Evolutionary conservation across 2,329 filamentous ascomycete species (phyloP).

Genomic region (Pseudophaeomoniella oleicola): DNA sequence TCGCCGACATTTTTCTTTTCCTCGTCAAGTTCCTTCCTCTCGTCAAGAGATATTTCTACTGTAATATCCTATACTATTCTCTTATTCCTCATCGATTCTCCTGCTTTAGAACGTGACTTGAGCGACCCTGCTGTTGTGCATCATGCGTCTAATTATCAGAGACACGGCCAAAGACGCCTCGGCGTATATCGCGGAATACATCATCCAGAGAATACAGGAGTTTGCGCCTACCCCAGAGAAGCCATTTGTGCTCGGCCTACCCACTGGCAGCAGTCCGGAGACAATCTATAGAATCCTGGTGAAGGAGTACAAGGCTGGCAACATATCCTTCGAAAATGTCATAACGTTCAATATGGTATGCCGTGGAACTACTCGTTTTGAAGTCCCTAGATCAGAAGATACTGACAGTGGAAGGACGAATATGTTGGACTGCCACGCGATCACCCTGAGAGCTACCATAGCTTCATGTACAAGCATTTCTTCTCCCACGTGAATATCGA

Average conservation of each 20-base stretch:
- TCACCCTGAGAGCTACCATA: conserved; percentile 76
- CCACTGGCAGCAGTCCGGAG: conserved; percentile 69
- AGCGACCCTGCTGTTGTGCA: too few relatives aligned
- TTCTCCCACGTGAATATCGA: conserved; percentile 74
- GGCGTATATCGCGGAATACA: conserved; percentile 66
- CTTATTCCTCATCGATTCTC: too few relatives aligned
- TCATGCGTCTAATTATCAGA: conserved; percentile 72
- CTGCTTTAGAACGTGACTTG: conserved; percentile 16
- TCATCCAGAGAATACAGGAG: conserved; percentile 62
- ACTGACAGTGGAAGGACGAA: conserved; percentile 47
- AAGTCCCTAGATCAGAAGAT: conserved; percentile 3
- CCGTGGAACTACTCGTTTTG: too few relatives aligned
- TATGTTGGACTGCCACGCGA: conserved; percentile 73
- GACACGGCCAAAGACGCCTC: conserved; percentile 56
- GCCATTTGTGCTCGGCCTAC: conserved; percentile 71
- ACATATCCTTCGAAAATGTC: conserved; percentile 77
- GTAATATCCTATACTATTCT: too few relatives aligned
- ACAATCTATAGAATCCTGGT: conserved; percentile 66
- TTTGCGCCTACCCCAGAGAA: conserved; percentile 58
- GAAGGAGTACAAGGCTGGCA: conserved; percentile 22
- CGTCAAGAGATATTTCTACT: too few relatives aligned
- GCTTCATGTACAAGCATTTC: conserved; percentile 88
- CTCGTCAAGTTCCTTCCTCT: too few relatives aligned
- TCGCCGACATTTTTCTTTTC: too few relatives aligned
- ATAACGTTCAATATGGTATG: conserved; percentile 82